phyloP scores from a whole-genome alignment of 1,139 yeast species.

The Candida tropicalis region DNA sequence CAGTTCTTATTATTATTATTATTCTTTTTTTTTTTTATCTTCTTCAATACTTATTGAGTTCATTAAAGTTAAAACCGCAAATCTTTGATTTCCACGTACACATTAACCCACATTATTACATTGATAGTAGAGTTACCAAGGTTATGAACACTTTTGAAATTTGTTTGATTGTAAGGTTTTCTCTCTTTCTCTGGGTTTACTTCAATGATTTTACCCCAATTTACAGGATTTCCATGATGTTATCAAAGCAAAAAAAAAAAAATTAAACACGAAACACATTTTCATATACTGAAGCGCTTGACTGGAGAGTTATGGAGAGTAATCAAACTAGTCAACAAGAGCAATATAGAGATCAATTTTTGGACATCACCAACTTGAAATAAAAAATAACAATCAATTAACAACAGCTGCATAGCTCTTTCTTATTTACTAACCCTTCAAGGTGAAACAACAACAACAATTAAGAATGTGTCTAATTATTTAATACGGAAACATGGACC shows the following conservation, averaged over 20 bases:
- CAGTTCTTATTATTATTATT: too few species aligned
- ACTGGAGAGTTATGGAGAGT: too few species aligned
- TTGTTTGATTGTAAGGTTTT: too few species aligned
- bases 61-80: conserved; percentile 3
- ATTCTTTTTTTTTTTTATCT: neutral
- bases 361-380: too few species aligned
- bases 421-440: neutral
- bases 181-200: too few species aligned
- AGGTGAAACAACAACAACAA: neutral
- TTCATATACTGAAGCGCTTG: too few species aligned
- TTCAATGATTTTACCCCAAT: neutral
- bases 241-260: neutral
- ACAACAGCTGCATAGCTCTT: neutral
- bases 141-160: neutral
- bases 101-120: too few species aligned
- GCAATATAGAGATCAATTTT: too few species aligned
- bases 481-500: neutral
- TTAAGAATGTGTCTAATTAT: neutral
- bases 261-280: neutral
- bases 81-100: neutral
- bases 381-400: too few species aligned
- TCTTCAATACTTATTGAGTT: neutral
- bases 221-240: neutral
- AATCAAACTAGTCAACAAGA: too few species aligned
- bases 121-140: neutral